Conservation (phyloP, 192 early-diverging fungal species). For the Podila horticola region DNA sequence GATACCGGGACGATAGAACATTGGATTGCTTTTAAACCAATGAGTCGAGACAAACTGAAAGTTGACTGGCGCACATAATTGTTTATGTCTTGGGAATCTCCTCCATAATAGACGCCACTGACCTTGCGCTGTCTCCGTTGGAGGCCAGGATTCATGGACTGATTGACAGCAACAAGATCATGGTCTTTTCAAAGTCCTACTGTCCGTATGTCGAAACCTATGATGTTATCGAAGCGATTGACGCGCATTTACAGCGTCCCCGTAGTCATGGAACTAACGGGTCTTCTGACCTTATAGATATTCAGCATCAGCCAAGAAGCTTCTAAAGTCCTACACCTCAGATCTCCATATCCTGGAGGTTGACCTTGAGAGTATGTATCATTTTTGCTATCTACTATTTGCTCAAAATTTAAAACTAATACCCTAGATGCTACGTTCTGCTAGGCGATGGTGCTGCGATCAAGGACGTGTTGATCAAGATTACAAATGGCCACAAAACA, state of each 20-base stretch:
- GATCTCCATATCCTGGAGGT: slow-evolving; percentile 37
- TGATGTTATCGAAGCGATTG: no score
- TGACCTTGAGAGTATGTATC: slow-evolving; percentile 27
- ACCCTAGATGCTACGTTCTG: neutral
- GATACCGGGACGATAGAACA: neutral
- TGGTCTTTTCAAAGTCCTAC: slow-evolving; percentile 51
- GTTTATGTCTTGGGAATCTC: neutral
- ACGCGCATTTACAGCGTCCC: neutral
- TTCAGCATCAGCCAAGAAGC: slow-evolving; percentile 30
- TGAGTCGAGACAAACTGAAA: no score
- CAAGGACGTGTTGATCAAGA: slow-evolving; percentile 37
- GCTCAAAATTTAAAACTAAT: neutral
- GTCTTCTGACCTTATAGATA: slow-evolving; percentile 6
- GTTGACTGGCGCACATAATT: no score
- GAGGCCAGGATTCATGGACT: slow-evolving; percentile 28
- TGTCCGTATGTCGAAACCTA: slow-evolving; percentile 21
- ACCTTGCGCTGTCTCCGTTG: neutral
- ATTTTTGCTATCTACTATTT: neutral
- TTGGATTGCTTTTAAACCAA: no score
- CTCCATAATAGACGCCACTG: neutral
- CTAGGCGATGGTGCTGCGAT: slow-evolving; percentile 21
- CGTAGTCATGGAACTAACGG: neutral
- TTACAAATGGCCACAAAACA: slow-evolving; percentile 33
- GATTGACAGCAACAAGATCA: slow-evolving; percentile 36
- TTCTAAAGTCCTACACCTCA: slow-evolving; percentile 28